phyloP scores from a whole-genome alignment of 805 yeast genomes.

The Cyberlindnera nakhonratchasimensis region DNA sequence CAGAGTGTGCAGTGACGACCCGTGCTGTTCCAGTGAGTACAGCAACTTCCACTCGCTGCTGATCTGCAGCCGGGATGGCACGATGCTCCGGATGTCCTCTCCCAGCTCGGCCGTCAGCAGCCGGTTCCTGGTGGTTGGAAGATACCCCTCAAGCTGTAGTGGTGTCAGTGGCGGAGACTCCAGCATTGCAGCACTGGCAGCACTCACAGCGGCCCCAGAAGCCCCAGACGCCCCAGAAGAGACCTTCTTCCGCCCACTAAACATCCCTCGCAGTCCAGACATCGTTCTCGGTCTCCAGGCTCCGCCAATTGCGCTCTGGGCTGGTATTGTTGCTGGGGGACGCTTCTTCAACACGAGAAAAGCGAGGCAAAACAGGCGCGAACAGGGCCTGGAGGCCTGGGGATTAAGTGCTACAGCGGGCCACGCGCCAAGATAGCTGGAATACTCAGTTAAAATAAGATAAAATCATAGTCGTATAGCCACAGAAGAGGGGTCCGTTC shows the following conservation, averaged over 20 bases:
- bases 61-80: slow-evolving; percentile 79
- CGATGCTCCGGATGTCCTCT: slow-evolving; percentile 62
- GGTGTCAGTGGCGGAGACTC: slow-evolving; percentile 47
- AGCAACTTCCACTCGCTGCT: slow-evolving; percentile 72
- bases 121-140: slow-evolving; percentile 50
- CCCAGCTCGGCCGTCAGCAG: slow-evolving; percentile 64
- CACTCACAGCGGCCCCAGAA: no score
- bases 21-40: slow-evolving; percentile 90
- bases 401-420: no score
- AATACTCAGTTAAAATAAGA: not conserved
- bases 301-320: not conserved
- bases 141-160: slow-evolving; percentile 58
- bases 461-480: not conserved
- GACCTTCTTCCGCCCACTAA: slow-evolving; percentile 6
- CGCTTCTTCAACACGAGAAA: no score
- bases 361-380: no score
- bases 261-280: slow-evolving; percentile 6
- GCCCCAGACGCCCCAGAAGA: slow-evolving; percentile 8
- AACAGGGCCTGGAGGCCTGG: no score
- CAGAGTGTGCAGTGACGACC: slow-evolving; percentile 78
- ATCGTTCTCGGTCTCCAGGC: not conserved
- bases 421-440: no score
- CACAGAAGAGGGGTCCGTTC: no score
- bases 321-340: not conserved
- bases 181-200: no score